Base-by-base conservation (phyloP, 1,139 yeast species). In the Petasospora fabianii region DNA sequence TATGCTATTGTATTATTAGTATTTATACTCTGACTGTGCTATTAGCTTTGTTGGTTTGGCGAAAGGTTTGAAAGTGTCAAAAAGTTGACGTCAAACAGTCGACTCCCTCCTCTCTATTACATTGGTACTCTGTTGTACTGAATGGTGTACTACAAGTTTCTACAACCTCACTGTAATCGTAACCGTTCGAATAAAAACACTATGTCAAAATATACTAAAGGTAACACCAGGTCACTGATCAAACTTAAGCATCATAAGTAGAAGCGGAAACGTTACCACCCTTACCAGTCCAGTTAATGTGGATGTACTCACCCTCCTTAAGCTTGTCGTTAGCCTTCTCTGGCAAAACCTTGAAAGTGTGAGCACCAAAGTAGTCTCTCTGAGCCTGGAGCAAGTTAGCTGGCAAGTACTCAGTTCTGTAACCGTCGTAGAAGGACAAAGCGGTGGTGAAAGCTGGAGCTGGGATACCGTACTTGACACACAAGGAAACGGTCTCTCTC, bases 331-430 rank as follows among this genome's bases (percentile, higher is more conserved):
- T 74, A 58, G 86, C 96, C 60, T 62, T 68, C 69, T 94, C 95
- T 58, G 95, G 95, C 64, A 87, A 75, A 53, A 92, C 95, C 68
- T 80, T 79, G 87, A 92, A 92, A 62, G 98, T 92, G 80, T 92
- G 98, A 54, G 98, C 98, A 72, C 98, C 98, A 61, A 92, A 92
- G 86, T 90, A 92, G 69, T 92, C 98, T 77, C 98, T 87, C 79
- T 92, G 98, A 60, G 97, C 97, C 75, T 92, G 98, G 67, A 92
- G 76, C 71, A 92, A 77, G 84, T 90, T 90, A 58, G 98, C 98
- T 63, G 98, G 97, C 62, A 90, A 76, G 66, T 82, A 78, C 53
- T 79, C 95, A 47, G 96, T 84, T 81, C 97, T 84, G 85, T 85
- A 90, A 69, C 98, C 98, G 66, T 92, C 98, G 78, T 87, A 92